These are phyloP conservation scores for Letharia columbiana DNA, from an alignment of 495 filamentous ascomycete species.

Conservation along the genomic window DNA sequence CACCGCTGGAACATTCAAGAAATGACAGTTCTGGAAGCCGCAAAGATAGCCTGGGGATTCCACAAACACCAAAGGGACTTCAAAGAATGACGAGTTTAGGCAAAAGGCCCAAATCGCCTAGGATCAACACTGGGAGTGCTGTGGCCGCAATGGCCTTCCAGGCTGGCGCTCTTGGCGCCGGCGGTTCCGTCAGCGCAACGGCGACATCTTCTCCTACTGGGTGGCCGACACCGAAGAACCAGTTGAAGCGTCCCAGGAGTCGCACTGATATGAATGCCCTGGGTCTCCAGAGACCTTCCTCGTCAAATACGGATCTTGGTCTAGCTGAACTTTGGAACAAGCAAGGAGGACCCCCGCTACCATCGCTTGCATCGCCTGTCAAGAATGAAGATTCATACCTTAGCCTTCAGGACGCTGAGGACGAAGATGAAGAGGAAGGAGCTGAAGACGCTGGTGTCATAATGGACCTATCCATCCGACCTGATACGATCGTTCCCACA, in stretches of 20 bases:
- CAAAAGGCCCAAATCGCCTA: constrained; percentile 50
- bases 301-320: constrained; percentile 31
- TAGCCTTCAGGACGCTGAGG: constrained; percentile 32
- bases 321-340: constrained; percentile 41
- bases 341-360: constrained; percentile 42
- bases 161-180: constrained; percentile 55
- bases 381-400: constrained; percentile 25
- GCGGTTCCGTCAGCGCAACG: constrained; percentile 50
- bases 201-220: constrained; percentile 43
- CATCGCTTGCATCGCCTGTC: constrained; percentile 35
- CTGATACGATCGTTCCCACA: constrained; percentile 56
- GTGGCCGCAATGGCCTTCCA: constrained; percentile 54
- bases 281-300: constrained; percentile 19
- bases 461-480: constrained; percentile 41
- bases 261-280: constrained; percentile 56
- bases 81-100: constrained; percentile 49
- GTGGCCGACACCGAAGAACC: constrained; percentile 33
- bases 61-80: constrained; percentile 29
- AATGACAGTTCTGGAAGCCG: constrained; percentile 29
- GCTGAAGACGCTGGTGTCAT: constrained; percentile 37
- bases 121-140: constrained; percentile 49
- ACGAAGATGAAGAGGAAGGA: constrained; percentile 41
- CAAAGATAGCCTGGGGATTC: constrained; percentile 45
- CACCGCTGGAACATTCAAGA: constrained; percentile 30
- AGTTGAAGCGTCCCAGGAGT: constrained; percentile 57